Evolutionary conservation across 306 rosid species (phyloP).

Genomic region (Morella rubra): DNA sequence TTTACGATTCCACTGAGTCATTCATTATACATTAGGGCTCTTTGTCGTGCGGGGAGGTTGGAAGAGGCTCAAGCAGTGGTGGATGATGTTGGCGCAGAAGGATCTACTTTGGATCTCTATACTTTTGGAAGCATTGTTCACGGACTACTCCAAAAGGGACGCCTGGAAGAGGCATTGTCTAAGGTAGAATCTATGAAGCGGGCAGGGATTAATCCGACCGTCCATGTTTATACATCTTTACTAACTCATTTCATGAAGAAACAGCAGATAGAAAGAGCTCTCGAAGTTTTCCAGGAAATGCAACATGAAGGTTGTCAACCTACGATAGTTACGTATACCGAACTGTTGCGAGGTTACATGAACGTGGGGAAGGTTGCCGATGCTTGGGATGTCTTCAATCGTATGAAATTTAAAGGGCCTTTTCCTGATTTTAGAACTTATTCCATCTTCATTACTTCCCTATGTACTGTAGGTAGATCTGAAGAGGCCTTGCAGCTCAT

Average conservation of each 20-base stretch:
- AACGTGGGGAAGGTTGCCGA: conserved; percentile 54
- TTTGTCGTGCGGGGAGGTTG: conserved; percentile 66
- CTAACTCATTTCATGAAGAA: conserved; percentile 65
- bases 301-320: conserved; percentile 64
- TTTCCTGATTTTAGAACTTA: conserved; percentile 75
- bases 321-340: conserved; percentile 64
- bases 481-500: conserved; percentile 72
- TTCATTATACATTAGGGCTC: conserved; percentile 68
- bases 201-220: conserved; percentile 51
- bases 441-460: conserved; percentile 70
- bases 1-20: conserved; percentile 51
- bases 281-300: conserved; percentile 58
- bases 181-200: conserved; percentile 67
- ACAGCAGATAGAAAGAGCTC: conserved; percentile 58
- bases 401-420: conserved; percentile 71
- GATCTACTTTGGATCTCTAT: conserved; percentile 43
- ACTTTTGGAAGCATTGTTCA: conserved; percentile 85
- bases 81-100: conserved; percentile 44
- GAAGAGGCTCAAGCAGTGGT: conserved; percentile 67
- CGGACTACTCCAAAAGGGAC: conserved; percentile 61
- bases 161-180: conserved; percentile 61
- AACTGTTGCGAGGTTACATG: conserved; percentile 73
- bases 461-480: conserved; percentile 66
- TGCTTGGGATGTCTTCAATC: conserved; percentile 68
- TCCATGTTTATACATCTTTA: conserved; percentile 81